phyloP scores from a whole-genome alignment of 2,329 filamentous ascomycete genomes.

The Xenoacremonium recifei region DNA sequence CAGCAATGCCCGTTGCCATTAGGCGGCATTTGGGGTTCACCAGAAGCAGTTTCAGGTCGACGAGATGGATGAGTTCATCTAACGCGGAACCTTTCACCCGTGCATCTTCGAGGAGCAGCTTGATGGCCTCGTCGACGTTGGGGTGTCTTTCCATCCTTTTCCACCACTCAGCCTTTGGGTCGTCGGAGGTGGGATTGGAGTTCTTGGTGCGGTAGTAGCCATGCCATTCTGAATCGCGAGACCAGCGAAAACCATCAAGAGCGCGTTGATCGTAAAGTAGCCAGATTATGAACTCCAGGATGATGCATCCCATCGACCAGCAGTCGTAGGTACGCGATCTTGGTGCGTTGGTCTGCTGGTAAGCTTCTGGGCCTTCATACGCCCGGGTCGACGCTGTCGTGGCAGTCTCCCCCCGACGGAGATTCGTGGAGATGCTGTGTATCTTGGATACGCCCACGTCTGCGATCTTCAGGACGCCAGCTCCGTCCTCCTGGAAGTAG shows the following conservation, averaged over 20 bases:
- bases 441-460: background rate
- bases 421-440: background rate
- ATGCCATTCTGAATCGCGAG: background rate
- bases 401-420: background rate
- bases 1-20: background rate
- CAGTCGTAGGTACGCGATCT: conserved; percentile 26
- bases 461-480: background rate
- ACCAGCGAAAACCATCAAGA: background rate
- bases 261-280: conserved; percentile 18
- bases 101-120: conserved; percentile 1
- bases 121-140: conserved; percentile 3
- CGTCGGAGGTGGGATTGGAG: background rate
- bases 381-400: background rate
- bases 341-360: background rate
- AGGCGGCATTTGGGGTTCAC: conserved; percentile 1
- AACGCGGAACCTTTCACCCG: background rate
- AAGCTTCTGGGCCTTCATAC: background rate
- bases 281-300: conserved; percentile 29
- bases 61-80: conserved; percentile 1
- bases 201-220: conserved; percentile 1
- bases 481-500: background rate
- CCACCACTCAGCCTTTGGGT: background rate
- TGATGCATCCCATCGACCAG: conserved; percentile 31
- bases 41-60: conserved; percentile 2
- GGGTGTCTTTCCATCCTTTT: conserved; percentile 3